Evolutionary conservation across 2,329 filamentous ascomycete species (phyloP).

Genomic region (Penicillium sp.): DNA sequence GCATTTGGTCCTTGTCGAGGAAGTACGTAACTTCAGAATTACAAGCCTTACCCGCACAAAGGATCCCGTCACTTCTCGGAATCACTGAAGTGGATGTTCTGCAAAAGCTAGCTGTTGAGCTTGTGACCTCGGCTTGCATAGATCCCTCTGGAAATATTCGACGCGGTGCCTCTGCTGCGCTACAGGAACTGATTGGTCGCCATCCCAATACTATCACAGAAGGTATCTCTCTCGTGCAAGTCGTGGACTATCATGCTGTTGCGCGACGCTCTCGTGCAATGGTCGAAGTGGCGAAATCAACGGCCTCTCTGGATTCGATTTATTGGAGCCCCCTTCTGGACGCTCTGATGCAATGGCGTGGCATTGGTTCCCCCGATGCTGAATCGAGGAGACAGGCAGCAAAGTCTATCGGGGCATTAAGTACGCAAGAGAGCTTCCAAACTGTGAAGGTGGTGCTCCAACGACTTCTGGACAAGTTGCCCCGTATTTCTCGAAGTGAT

Average conservation of each 20-base stretch:
- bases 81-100: constrained; percentile 51
- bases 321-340: constrained; percentile 70
- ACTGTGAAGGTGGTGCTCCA: constrained; percentile 33
- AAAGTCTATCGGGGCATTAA: constrained; percentile 59
- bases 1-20: constrained; percentile 86
- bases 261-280: constrained; percentile 82
- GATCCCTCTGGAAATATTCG: constrained; percentile 93
- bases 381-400: constrained; percentile 71
- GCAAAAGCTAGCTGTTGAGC: constrained; percentile 74
- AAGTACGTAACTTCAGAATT: constrained; percentile 81
- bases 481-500: constrained; percentile 40
- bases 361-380: constrained; percentile 75
- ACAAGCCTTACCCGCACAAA: constrained; percentile 53
- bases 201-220: constrained; percentile 80
- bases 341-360: constrained; percentile 78
- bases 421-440: constrained; percentile 32
- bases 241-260: constrained; percentile 89
- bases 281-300: constrained; percentile 68
- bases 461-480: constrained; percentile 34
- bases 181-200: constrained; percentile 90
- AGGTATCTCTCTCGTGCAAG: constrained; percentile 82
- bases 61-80: constrained; percentile 30
- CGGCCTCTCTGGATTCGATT: constrained; percentile 60
- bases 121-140: constrained; percentile 76
- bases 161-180: constrained; percentile 83